A percentile compares a stretch with the other conserved stretches of the same genome.
phyloP scores from a whole-genome alignment of 257 asterid genomes.

The Voacanga thouarsii region DNA sequence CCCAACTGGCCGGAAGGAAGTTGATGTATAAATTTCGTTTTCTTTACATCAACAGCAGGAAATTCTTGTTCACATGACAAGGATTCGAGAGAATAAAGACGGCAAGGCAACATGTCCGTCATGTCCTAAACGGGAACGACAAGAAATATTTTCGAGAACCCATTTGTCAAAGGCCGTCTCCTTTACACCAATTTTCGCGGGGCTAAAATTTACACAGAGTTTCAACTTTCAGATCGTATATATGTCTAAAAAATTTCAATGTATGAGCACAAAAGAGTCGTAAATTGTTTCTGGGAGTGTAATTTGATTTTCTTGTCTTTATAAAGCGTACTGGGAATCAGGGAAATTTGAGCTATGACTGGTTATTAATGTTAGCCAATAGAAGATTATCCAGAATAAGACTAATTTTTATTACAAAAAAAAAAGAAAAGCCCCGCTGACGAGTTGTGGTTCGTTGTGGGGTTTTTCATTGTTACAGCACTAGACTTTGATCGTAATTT shows the following conservation, averaged over 20 bases:
- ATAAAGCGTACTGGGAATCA: background rate
- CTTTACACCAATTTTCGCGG: background rate
- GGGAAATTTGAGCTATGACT: background rate
- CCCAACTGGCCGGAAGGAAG: too few relatives aligned
- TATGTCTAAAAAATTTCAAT: background rate
- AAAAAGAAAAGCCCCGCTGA: slow-evolving; percentile 6
- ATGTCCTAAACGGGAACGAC: background rate
- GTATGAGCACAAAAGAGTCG: background rate
- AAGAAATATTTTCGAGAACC: background rate
- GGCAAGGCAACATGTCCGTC: background rate
- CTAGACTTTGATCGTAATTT: background rate
- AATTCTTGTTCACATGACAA: slow-evolving; percentile 6
- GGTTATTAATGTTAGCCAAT: background rate
- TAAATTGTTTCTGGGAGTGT: background rate
- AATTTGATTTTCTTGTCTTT: background rate
- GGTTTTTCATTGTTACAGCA: background rate
- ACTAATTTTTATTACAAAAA: background rate
- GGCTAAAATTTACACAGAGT: background rate
- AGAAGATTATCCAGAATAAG: background rate
- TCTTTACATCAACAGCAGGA: background rate
- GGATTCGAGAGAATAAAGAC: background rate
- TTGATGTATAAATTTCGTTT: background rate
- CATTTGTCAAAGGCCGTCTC: too few relatives aligned
- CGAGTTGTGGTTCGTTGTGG: slow-evolving; percentile 16
- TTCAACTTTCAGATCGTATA: background rate